A percentile compares a stretch with the other conserved stretches of the same genome.
Evolutionary conservation across 176 grass and related monocot species (phyloP).

Genomic region (Canna indica): DNA sequence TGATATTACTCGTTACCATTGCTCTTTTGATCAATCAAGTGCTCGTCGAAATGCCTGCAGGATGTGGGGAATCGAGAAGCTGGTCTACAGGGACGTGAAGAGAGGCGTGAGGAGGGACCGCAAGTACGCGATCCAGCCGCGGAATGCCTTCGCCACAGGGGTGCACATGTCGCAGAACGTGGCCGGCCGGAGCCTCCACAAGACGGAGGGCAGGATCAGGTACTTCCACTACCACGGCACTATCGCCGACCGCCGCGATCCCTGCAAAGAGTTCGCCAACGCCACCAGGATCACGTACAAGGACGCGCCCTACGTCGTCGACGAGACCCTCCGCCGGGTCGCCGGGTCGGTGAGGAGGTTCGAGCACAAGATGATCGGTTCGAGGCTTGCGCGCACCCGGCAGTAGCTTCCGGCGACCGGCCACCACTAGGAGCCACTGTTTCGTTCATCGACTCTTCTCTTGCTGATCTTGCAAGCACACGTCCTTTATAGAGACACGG

Average conservation of each 20-base stretch:
- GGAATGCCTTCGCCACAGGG: conserved; percentile 47
- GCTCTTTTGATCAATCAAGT: no score
- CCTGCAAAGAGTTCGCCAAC: conserved; percentile 40
- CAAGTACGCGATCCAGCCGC: conserved; percentile 70
- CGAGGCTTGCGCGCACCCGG: conserved; percentile 25
- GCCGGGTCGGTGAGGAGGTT: conserved; percentile 43
- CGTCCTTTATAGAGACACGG: no score
- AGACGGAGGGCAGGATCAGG: conserved; percentile 67
- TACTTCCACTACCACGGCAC: conserved; percentile 90
- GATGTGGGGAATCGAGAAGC: conserved; percentile 85
- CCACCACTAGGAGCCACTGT: background rate
- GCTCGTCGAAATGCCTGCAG: conserved; percentile 16
- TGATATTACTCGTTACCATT: no score
- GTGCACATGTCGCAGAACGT: conserved; percentile 91
- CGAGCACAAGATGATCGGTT: conserved; percentile 42
- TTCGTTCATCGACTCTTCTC: background rate
- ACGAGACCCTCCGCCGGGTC: conserved; percentile 43
- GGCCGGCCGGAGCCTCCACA: conserved; percentile 51
- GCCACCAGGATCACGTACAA: conserved; percentile 35
- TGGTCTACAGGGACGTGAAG: conserved; percentile 61
- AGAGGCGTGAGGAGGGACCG: conserved; percentile 55
- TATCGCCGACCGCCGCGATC: conserved; percentile 52
- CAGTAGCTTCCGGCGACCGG: conserved; percentile 6
- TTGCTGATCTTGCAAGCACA: background rate
- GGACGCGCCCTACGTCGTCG: conserved; percentile 49